A percentile compares a stretch with the other conserved stretches of the same genome.
Conservation (phyloP, 2,329 filamentous ascomycete genomes). For the Fusarium sp. region DNA sequence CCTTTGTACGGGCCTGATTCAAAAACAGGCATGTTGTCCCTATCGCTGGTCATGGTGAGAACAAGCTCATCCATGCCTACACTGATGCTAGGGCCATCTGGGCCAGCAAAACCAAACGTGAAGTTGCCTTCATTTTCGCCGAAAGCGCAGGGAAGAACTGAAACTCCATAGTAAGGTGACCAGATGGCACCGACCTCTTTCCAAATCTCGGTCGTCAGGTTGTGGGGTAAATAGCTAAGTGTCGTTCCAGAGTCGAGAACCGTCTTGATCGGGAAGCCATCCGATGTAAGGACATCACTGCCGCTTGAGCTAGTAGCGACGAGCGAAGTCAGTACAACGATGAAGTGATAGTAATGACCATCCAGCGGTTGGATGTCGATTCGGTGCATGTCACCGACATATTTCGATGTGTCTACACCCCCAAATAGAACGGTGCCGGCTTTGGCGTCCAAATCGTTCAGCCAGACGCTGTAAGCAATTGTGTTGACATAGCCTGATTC, state of each 20-base stretch:
- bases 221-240: conserved; percentile 74
- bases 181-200: conserved; percentile 65
- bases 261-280: conserved; percentile 63
- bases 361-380: conserved; percentile 64
- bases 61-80: conserved; percentile 68
- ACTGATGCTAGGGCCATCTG: conserved; percentile 60
- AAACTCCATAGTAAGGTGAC: conserved; percentile 49
- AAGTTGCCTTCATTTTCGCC: conserved; percentile 60
- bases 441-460: conserved; percentile 67
- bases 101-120: conserved; percentile 64
- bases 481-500: conserved; percentile 71
- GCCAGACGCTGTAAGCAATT: conserved; percentile 78
- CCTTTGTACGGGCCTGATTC: conserved; percentile 56
- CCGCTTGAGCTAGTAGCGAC: conserved; percentile 61
- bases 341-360: conserved; percentile 58
- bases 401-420: conserved; percentile 82
- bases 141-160: conserved; percentile 63
- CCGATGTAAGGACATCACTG: conserved; percentile 58
- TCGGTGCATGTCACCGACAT: conserved; percentile 69
- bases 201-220: conserved; percentile 66
- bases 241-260: conserved; percentile 82
- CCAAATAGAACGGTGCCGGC: conserved; percentile 81
- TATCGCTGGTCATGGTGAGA: conserved; percentile 54
- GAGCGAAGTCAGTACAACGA: conserved; percentile 61
- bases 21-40: conserved; percentile 51